Evolutionary conservation across 768 basidiomycete species (phyloP), one percentile per base, ranked within the genome.

Genomic region (Leccinum olivaceopallidum): DNA sequence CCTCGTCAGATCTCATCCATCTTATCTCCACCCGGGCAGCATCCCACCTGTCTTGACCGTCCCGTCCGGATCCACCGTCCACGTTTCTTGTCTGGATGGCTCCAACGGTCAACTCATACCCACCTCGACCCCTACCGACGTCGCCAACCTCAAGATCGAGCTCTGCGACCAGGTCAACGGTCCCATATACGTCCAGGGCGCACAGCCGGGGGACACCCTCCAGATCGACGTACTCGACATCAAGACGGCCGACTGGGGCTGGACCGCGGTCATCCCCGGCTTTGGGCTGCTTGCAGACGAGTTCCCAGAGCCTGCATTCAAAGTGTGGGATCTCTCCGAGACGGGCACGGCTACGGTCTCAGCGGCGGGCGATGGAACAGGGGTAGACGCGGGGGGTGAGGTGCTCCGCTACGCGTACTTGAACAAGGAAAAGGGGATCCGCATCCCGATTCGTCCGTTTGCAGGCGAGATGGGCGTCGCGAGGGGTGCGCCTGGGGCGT

Each of bases 381-480:
- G 18, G 18, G 39, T 8, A 39, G 39, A 7, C 37, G 16, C 37
- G 6, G 37, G 37, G 6, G 78, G 76, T 1, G 52, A 61, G 13
- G 28, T 14, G 9, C 24, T 49, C 5, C 32, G 42, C n/a, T 79
- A 73, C 59, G 78, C 83, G 22, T 85, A 80, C 75, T 80, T 86
- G 62, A 79, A 84, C 67, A 74, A 80, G 61, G 73, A 69, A 53
- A 77, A 74, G 61, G 74, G 75, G 10, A 82, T 86, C 5, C 77
- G 76, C 62, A 78, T 86, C 30, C 84, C 83, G 6, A 57, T 87
- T 8, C 65, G 76, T 37, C 85, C 86, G n/a, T 87, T 87, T 70
- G 80, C 83, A 13, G 85, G 86, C 0, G 85, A 86, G 71, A 85
- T 87, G 83, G 85, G 86, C 14, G 81, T 86, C 18, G 85, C 82